Evolutionary conservation across 2,329 filamentous ascomycete genomes (phyloP), one percentile per base, ranked within the genome.

Genomic region (Beauveria sp.): DNA sequence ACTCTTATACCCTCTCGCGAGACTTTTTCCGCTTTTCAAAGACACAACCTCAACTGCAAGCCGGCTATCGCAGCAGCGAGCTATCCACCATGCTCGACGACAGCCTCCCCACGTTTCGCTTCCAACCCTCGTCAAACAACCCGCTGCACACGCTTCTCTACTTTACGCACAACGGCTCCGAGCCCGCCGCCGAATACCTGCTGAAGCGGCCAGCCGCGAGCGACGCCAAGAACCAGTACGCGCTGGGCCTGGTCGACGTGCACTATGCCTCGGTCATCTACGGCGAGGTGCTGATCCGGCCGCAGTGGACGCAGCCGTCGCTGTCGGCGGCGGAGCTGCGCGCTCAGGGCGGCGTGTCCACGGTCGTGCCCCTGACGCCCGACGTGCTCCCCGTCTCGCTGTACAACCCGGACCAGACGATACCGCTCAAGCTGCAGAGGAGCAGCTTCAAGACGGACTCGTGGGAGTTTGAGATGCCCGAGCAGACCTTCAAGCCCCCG

Each of bases 381-480:
- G 86, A 87, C 61, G 80, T 85, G 58, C 96, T 98, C 72, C 81
- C 82, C n/a, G 82, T 98, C 45, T 88, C 93, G 68, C 86, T 99
- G 3, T 98, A 97, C 79, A 95, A 96, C 71, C 95, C 95, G 0
- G 93, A 98, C 72, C 91, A 95, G 73, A 83, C 89, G 67, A 79
- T 98, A 22, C 68, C 79, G 1, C 83, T 98, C 42, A 86, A 83
- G 67, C 83, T 87, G 68, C 85, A 89, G 67, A 82, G 87, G 46
- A 88, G 89, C 40, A 86, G 87, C 63, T 96, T 88, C 64, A 88
- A 86, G 63, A 87, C 86, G 16, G 86, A 91, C 58, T 84, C 85
- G 59, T 99, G 93, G 88, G 91, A 95, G 65, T 98, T 99, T 74
- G 90, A 93, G 73, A 87, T 99, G 75, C 95, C 95, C 0, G 86